Base-by-base conservation (phyloP, 2,329 filamentous ascomycete genomes). In the Ophiostoma ulmi region DNA sequence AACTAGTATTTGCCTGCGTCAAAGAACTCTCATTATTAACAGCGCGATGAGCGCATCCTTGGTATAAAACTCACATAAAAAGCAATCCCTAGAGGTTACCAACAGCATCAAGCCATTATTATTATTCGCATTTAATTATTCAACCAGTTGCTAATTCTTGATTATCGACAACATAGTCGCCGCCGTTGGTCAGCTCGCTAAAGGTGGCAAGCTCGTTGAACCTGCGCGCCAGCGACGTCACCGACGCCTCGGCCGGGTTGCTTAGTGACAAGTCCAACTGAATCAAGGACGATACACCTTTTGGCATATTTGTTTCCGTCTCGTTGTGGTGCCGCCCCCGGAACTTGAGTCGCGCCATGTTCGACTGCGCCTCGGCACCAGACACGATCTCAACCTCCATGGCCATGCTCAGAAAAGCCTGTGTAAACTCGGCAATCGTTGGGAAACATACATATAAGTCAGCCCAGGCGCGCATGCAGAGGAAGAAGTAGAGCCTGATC, bases 401-500 rank as follows among this genome's bases (percentile, higher is more conserved):
- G 35, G 73, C 76, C 74, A 77, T 76, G 70, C 72, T 75, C 61
- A 78, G 44, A 38, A 78, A 74, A 0, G 75, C 75, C 52, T 76
- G 74, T 20, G 75, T 71, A 11, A 76, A 77, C 11, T 74, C 69
- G 55, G 74, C 72, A 31, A 75, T 73, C 7, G 77, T 73, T 38
- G 70, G 73, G 67, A 76, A 77, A 35, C 72, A 75, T 38, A 74
- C 72, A 52, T 75, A 74, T 52, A 77, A 73, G 70, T 76, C 75
- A 20, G 73, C 66, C 69, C 75, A 77, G 20, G 74, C 75, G 11
- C 74, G 74, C 58, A 77, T 72, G 68, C 77, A 78, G 7, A 76
- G 73, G 52, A 75, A 72, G 70, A 78, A 77, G 71, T 76, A 77
- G 64, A 75, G 31, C 8, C 70, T 38, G 7, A 74, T 66, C 74